Evolutionary conservation across 805 yeast species (phyloP), one percentile per base, ranked within the genome.

Genomic region (Cyberlindnera maritima): DNA sequence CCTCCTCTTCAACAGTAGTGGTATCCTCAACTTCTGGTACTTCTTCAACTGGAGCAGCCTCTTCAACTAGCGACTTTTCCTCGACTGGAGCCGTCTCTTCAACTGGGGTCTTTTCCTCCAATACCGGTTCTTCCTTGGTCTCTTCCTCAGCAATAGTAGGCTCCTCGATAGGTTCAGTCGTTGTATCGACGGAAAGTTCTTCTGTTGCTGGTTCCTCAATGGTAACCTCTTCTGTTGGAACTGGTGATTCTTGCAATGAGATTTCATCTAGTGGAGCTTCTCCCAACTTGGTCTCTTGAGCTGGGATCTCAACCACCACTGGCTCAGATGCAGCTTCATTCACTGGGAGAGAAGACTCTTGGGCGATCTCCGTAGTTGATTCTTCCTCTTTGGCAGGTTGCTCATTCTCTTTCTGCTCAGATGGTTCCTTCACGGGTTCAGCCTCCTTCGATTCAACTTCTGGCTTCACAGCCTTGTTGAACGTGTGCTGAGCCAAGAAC

Each of bases 401-500:
- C 52, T 39, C 40, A 46, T 12, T 20, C 11, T 25, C 28, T 33
- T 15, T 18, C 21, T 31, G 29, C 55, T 41, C 50, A 47, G 47
- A 41, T 3, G 12, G 47, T 26, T 37, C 40, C 21, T 15, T n/a
- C 4, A 17, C 40, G 11, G 31, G 32, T 13, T 15, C 15, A 6
- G 23, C 58, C 20, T 50, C 42, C 29, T 50, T 59, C 23, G 56
- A 51, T 26, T 36, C 57, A 37, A 41, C 42, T 26, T 50, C 58
- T 26, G 56, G 52, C 31, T 36, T 57, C 39, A 43, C 43, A 17
- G 44, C 40, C 23, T 47, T 47, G 64, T 68, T 59, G 54, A 80
- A 82, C 54, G 72, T 75, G 53, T 71, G 72, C 39, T 71, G 70
- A 40, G 66, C 67, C 62, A 76, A 63, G 44, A 69, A 67, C 28